These are phyloP conservation scores for Lenzites betulinus DNA, from an alignment of 768 basidiomycete genomes.

Conservation along the genomic window DNA sequence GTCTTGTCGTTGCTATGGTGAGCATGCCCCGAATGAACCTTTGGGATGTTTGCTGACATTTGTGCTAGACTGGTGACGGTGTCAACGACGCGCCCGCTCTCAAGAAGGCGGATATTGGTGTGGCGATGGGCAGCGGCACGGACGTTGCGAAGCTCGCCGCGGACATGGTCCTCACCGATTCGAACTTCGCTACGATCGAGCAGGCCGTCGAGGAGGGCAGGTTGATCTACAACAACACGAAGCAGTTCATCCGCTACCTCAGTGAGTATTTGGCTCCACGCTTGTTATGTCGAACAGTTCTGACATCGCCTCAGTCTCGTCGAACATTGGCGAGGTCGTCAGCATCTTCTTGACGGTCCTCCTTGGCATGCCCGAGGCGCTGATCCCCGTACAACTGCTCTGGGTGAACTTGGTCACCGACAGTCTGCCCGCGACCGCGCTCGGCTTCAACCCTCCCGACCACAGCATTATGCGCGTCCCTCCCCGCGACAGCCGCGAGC, in stretches of 20 bases:
- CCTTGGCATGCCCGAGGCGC: conserved; percentile 98
- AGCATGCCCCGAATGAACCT: conserved; percentile 22
- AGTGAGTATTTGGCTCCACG: conserved; percentile 51
- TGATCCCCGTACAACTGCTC: conserved; percentile 96
- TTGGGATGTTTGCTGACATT: conserved; percentile 12
- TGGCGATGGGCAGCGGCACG: conserved; percentile 98
- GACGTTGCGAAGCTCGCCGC: conserved; percentile 98
- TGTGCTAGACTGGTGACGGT: conserved; percentile 84
- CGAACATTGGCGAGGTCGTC: conserved; percentile 97
- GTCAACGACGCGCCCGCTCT: conserved; percentile 98
- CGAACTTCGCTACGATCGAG: conserved; percentile 98
- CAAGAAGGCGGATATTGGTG: conserved; percentile 96
- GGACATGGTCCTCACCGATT: conserved; percentile 97
- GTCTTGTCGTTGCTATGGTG: conserved; percentile 95
- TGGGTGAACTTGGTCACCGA: conserved; percentile 99
- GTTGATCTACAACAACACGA: conserved; percentile 98
- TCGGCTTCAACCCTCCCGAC: conserved; percentile 97
- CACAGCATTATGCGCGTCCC: conserved; percentile 96
- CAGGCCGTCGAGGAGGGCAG: conserved; percentile 96
- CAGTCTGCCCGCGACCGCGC: conserved; percentile 93
- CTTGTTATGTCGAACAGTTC: not conserved
- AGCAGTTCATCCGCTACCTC: conserved; percentile 99
- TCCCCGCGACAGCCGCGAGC: conserved; percentile 87
- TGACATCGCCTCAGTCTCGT: conserved; percentile 60
- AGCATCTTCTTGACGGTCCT: conserved; percentile 97